Percentiles rank a stretch among this genome's conserved stretches.
phyloP scores from a whole-genome alignment of 441 rosid species.

The Populus hybrid region DNA sequence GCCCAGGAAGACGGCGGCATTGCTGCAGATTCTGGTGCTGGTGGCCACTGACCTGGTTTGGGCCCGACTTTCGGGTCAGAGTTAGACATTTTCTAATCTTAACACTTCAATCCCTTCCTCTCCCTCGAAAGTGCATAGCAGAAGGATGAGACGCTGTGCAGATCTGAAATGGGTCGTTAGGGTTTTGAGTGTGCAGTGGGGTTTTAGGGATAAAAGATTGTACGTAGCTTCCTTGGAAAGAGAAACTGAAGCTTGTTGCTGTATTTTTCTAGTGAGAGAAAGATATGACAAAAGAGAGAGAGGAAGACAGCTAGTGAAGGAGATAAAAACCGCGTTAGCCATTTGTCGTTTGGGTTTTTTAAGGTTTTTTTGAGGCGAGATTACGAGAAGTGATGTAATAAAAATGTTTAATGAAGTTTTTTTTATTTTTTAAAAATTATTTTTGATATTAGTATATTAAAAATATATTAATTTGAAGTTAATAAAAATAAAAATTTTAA shows the following conservation, averaged over 20 bases:
- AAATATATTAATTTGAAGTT: too few relatives aligned
- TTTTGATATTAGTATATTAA: too few relatives aligned
- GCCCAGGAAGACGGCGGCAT: slow-evolving; percentile 96
- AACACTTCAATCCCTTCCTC: background rate
- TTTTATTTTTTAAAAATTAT: too few relatives aligned
- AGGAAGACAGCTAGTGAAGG: background rate
- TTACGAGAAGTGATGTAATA: background rate
- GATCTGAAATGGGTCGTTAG: background rate
- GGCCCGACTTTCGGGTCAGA: slow-evolving; percentile 67
- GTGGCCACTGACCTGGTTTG: slow-evolving; percentile 72
- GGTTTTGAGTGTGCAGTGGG: background rate
- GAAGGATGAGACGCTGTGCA: background rate
- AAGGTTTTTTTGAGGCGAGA: background rate
- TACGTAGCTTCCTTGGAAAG: background rate
- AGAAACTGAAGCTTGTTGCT: background rate
- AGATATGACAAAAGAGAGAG: background rate
- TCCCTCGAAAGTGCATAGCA: background rate
- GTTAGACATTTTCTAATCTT: slow-evolving; percentile 44
- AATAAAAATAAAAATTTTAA: too few relatives aligned
- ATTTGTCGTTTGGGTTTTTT: background rate
- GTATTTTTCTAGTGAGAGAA: background rate
- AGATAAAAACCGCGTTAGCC: background rate
- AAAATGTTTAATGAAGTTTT: too few relatives aligned
- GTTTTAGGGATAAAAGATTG: background rate
- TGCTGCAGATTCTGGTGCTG: slow-evolving; percentile 65